A percentile compares a stretch with the other conserved stretches of the same genome.
These are phyloP conservation scores for Cladobotryum mycophilum DNA, from an alignment of 2,329 filamentous ascomycete species.

Conservation along the genomic window DNA sequence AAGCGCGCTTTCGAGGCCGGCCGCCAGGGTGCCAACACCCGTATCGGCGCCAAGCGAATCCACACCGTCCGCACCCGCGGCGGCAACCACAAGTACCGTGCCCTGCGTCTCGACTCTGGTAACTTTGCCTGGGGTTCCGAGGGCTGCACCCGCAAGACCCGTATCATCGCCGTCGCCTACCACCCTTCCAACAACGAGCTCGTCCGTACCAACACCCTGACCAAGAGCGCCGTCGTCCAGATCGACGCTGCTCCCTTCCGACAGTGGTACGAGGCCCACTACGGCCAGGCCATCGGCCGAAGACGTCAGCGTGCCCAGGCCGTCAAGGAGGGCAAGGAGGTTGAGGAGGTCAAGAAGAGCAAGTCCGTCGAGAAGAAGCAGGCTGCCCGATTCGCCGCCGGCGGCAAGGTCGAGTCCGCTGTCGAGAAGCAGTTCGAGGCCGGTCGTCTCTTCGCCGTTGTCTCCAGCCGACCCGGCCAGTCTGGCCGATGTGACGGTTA, in stretches of 20 bases:
- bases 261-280: slow-evolving; percentile 99
- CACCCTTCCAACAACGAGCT: slow-evolving; percentile 99
- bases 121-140: slow-evolving; percentile 99
- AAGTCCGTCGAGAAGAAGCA: slow-evolving; percentile 97
- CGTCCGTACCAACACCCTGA: slow-evolving; percentile 99
- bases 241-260: slow-evolving; percentile 98
- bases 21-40: slow-evolving; percentile 98
- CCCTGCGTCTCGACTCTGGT: slow-evolving; percentile 93
- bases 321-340: slow-evolving; percentile 52
- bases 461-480: slow-evolving; percentile 92
- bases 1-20: slow-evolving; percentile 99
- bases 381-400: slow-evolving; percentile 70
- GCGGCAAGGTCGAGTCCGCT: slow-evolving; percentile 86
- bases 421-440: slow-evolving; percentile 99
- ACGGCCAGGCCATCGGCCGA: slow-evolving; percentile 83
- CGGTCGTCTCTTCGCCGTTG: slow-evolving; percentile 89
- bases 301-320: slow-evolving; percentile 78
- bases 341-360: slow-evolving; percentile 82
- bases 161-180: slow-evolving; percentile 97
- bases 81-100: slow-evolving; percentile 99
- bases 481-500: slow-evolving; percentile 95
- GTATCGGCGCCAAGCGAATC: slow-evolving; percentile 95
- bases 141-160: slow-evolving; percentile 96
- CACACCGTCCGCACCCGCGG: slow-evolving; percentile 95
- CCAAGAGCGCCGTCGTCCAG: slow-evolving; percentile 97